phyloP scores from a whole-genome alignment of 1,284 basidiomycete genomes.

The Melanopsichium pennsylvanicum region DNA sequence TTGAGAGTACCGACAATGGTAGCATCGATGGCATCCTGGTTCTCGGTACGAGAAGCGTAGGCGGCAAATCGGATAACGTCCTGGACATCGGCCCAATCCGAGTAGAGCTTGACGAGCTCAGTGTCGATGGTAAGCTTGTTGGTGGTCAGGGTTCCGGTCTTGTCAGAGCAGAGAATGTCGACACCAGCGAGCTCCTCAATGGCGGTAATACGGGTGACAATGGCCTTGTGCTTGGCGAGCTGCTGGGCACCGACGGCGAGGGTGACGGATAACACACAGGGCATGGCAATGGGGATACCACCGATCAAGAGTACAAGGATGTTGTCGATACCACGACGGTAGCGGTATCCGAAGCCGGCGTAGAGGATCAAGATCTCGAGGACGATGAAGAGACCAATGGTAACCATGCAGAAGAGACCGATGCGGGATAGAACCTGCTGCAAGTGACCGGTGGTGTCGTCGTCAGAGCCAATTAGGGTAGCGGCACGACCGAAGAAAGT shows the following conservation, averaged over 20 bases:
- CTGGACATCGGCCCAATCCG: slow-evolving; percentile 79
- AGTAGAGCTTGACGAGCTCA: slow-evolving; percentile 89
- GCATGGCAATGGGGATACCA: slow-evolving; percentile 95
- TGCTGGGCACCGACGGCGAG: slow-evolving; percentile 92
- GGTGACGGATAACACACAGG: slow-evolving; percentile 96
- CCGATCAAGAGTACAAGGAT: slow-evolving; percentile 98
- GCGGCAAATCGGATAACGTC: slow-evolving; percentile 92
- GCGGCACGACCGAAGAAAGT: slow-evolving; percentile 96
- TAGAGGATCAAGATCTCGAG: slow-evolving; percentile 97
- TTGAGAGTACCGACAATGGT: slow-evolving; percentile 84
- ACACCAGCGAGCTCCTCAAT: slow-evolving; percentile 93
- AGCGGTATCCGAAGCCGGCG: slow-evolving; percentile 71
- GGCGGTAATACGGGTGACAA: slow-evolving; percentile 93
- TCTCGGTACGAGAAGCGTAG: slow-evolving; percentile 96
- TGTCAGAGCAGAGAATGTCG: slow-evolving; percentile 95
- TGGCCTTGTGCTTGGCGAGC: slow-evolving; percentile 93
- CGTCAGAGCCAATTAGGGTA: slow-evolving; percentile 91
- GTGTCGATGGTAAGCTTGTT: slow-evolving; percentile 97
- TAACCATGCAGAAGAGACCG: slow-evolving; percentile 83
- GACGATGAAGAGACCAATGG: slow-evolving; percentile 93
- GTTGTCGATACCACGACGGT: slow-evolving; percentile 87
- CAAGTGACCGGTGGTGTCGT: slow-evolving; percentile 73
- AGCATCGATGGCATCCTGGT: slow-evolving; percentile 94
- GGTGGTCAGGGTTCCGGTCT: slow-evolving; percentile 94
- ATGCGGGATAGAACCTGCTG: slow-evolving; percentile 88